Evolutionary conservation across 495 filamentous ascomycete species (phyloP).

Genomic region (Podospora pseudopauciseta): DNA sequence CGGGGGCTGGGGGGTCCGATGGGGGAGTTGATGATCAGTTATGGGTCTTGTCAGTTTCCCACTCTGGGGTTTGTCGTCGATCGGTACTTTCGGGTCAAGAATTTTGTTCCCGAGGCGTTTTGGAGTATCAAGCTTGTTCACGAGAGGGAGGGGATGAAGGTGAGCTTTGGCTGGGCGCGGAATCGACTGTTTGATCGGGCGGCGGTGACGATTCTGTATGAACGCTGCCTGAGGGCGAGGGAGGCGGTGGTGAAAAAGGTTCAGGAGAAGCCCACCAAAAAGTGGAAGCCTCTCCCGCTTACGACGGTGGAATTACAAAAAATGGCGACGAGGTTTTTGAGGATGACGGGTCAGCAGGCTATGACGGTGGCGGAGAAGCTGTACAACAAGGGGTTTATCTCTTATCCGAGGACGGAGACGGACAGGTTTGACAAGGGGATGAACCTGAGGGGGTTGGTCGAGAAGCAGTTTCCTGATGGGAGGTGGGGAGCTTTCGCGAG

Average conservation of each 20-base stretch:
- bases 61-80: constrained; percentile 97
- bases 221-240: constrained; percentile 75
- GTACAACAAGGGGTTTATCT: constrained; percentile 93
- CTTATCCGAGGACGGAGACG: constrained; percentile 94
- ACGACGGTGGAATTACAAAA: constrained; percentile 99
- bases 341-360: constrained; percentile 78
- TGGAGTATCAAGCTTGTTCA: constrained; percentile 89
- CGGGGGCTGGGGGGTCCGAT: constrained; percentile 61
- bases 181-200: constrained; percentile 84
- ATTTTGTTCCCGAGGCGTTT: constrained; percentile 89
- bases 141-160: constrained; percentile 69
- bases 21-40: constrained; percentile 68
- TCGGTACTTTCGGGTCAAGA: constrained; percentile 84
- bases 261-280: constrained; percentile 84
- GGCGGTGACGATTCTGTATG: constrained; percentile 75
- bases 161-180: constrained; percentile 81
- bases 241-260: constrained; percentile 77
- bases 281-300: constrained; percentile 88
- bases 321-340: constrained; percentile 80
- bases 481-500: constrained; percentile 83
- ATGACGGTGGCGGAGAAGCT: constrained; percentile 89
- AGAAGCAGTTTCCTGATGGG: constrained; percentile 74
- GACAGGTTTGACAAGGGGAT: constrained; percentile 93
- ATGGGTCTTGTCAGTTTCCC: constrained; percentile 96
- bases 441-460: constrained; percentile 72